Conservation (phyloP, 768 basidiomycete species). For the Mycena chlorophos region DNA sequence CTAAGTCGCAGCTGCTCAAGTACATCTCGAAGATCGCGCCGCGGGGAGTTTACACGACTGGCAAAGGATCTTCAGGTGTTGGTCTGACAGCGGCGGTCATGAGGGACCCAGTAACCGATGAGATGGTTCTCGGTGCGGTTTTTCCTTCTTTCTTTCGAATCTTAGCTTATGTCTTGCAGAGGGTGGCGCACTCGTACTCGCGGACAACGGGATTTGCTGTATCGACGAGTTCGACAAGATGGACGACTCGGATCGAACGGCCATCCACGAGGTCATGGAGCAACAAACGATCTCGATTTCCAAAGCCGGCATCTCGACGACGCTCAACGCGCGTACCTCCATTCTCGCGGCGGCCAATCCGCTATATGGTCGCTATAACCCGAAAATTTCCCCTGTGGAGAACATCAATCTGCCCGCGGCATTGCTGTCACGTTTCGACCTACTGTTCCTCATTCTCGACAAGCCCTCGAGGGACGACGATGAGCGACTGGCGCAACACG, state of each 20-base stretch:
- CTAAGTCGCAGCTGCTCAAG: constrained; percentile 95
- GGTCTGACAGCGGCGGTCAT: constrained; percentile 99
- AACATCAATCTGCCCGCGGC: constrained; percentile 99
- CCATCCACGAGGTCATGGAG: constrained; percentile 99
- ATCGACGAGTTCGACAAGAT: constrained; percentile 99
- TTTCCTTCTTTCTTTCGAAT: neutral
- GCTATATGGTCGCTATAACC: constrained; percentile 96
- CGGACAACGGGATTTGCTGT: constrained; percentile 99
- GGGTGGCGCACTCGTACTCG: constrained; percentile 98
- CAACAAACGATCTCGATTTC: constrained; percentile 99
- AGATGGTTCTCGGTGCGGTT: constrained; percentile 92
- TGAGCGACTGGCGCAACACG: constrained; percentile 93
- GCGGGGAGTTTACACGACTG: constrained; percentile 96
- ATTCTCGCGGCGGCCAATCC: constrained; percentile 98
- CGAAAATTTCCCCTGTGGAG: constrained; percentile 95
- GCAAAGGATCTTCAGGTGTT: constrained; percentile 97
- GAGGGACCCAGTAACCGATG: constrained; percentile 98
- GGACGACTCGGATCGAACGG: constrained; percentile 96
- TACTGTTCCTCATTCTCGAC: constrained; percentile 95
- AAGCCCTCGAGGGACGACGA: constrained; percentile 94
- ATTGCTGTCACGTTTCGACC: constrained; percentile 91
- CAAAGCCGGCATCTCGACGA: constrained; percentile 98
- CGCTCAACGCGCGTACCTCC: constrained; percentile 95
- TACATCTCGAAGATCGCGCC: constrained; percentile 99
- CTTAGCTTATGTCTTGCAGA: constrained; percentile 53